Evolutionary conservation across 441 rosid genomes (phyloP), one percentile per base, ranked within the genome.

Genomic region (Populus hybrid): DNA sequence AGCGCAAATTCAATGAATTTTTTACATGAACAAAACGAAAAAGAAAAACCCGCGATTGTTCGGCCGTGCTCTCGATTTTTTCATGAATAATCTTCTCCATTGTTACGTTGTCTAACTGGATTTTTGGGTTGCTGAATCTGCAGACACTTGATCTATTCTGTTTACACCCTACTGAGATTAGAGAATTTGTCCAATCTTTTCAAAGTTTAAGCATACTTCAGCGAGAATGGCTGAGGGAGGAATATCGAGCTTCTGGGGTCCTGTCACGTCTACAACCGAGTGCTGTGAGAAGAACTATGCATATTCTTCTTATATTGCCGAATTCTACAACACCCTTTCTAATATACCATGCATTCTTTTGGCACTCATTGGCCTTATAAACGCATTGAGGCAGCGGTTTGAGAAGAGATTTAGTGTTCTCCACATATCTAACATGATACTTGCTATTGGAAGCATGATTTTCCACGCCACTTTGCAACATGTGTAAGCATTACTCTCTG

Each of bases 371-470:
- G 94, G 98, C 77, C 97, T 94, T 38, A 70, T 90, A 77, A 90
- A 87, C 89, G 94, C 97, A 4, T 28, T 91, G 40, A 86, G 91
- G 75, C 97, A 94, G 72, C 88, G 90, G 28, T 94, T 93, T 77
- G 98, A 94, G 91, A 94, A 92, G 88, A 89, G 97, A 78, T 93
- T 94, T 78, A 90, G 89, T 77, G 72, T 94, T 77, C 97, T 93
- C 79, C 97, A 94, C 81, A 78, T 94, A n/a, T 93, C 97, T 4
- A 94, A 93, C 83, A 90, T 94, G 90, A 89, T 87, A 42, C 97
- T 94, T 73, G 93, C 91, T 73, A 86, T 90, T 3, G 98, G 98
- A 71, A 94, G 97, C 91, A 90, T 94, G 95, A 82, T 93, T 76
- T 91, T 88, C 85, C 98, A 94, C 82, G 93, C 93, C 81, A 88